Conservation (phyloP, 2,329 filamentous ascomycete genomes). For the Ambrosiella beaveri region DNA sequence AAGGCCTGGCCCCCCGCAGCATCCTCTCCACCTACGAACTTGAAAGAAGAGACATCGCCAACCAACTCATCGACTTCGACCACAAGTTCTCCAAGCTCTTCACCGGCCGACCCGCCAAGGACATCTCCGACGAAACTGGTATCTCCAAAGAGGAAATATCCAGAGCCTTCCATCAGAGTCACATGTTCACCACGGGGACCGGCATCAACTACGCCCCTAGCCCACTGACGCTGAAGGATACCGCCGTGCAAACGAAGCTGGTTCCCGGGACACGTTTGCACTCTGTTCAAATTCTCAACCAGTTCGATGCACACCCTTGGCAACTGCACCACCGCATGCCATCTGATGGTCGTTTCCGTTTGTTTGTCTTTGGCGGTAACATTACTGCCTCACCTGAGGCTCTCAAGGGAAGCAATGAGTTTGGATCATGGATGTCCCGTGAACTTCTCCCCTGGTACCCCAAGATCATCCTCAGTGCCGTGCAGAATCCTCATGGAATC, state of each 20-base stretch:
- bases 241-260: slow-evolving; percentile 19
- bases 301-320: slow-evolving; percentile 37
- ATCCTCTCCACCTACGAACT: slow-evolving; percentile 33
- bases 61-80: slow-evolving; percentile 29
- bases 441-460: slow-evolving; percentile 27
- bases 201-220: slow-evolving; percentile 20
- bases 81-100: slow-evolving; percentile 33
- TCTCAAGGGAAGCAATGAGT: slow-evolving; percentile 25
- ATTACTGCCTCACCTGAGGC: slow-evolving; percentile 26
- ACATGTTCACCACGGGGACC: slow-evolving; percentile 19
- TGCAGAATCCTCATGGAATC: slow-evolving; percentile 12
- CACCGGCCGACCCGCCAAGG: slow-evolving; percentile 36
- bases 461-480: slow-evolving; percentile 16
- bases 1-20: slow-evolving; percentile 21
- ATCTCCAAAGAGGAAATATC: slow-evolving; percentile 47
- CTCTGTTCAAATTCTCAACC: slow-evolving; percentile 41
- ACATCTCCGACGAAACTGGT: slow-evolving; percentile 43
- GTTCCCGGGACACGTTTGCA: slow-evolving; percentile 38
- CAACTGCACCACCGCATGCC: slow-evolving; percentile 39
- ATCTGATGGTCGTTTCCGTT: slow-evolving; percentile 39
- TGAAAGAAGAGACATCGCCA: slow-evolving; percentile 31
- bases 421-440: slow-evolving; percentile 28
- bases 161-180: slow-evolving; percentile 40
- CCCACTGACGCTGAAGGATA: slow-evolving; percentile 2
- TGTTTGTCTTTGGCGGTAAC: slow-evolving; percentile 46